These are phyloP conservation scores for Spergularia azorica DNA, from an alignment of 179 eudicot species.

Conservation along the genomic window DNA sequence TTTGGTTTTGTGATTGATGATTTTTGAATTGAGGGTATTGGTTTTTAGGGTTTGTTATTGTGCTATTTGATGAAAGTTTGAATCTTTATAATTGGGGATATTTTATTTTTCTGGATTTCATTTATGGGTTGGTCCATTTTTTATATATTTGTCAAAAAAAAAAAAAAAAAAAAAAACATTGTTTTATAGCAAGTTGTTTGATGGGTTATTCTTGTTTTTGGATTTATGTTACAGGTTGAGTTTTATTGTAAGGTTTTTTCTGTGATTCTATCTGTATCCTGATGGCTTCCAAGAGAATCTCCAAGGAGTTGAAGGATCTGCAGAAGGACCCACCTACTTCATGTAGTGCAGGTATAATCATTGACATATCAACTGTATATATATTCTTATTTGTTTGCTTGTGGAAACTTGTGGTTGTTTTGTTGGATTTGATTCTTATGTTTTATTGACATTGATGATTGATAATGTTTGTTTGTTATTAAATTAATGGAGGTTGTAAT, in stretches of 20 bases:
- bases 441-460: background rate
- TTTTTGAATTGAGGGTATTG: background rate
- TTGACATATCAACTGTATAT: background rate
- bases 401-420: background rate
- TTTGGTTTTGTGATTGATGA: background rate
- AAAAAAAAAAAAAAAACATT: background rate
- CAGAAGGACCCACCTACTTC: conserved; percentile 43
- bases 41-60: background rate
- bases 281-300: conserved; percentile 39
- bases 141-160: too few relatives aligned
- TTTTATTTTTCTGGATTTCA: background rate
- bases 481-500: background rate
- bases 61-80: background rate
- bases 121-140: background rate
- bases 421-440: background rate
- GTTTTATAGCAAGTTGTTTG: background rate
- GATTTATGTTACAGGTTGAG: conserved; percentile 1
- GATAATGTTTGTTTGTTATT: background rate
- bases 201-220: background rate
- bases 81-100: background rate
- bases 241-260: background rate
- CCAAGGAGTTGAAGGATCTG: conserved; percentile 40
- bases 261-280: background rate
- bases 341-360: conserved; percentile 34
- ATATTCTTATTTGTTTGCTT: background rate